Base-by-base conservation (phyloP, 2,329 filamentous ascomycete genomes). In the Colletotrichum sp. region DNA sequence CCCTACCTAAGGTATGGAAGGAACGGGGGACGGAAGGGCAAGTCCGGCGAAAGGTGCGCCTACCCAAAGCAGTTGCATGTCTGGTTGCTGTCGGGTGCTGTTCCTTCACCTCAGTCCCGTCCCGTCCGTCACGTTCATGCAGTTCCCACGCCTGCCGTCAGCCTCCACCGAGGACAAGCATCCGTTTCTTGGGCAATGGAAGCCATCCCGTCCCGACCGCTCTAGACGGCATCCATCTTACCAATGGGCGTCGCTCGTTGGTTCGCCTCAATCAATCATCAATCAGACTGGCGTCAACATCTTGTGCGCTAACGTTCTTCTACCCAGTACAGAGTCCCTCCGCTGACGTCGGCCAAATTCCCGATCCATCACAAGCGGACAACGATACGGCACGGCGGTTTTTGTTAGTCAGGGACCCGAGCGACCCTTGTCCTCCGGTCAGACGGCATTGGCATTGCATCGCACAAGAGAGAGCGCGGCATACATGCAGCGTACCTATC, bases 331-430 rank as follows among this genome's bases (percentile, higher is more conserved):
- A 68, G 24, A n/a, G 43, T 62, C 29, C 59, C 57, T 66, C 57
- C 63, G 57, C 71, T 73, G 71, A 73, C 71, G 71, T 71, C 71
- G 68, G 27, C n/a, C 68, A 51, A 34, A 63, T 71, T 73, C 71
- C 68, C 34, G n/a, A 24, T 51, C 36, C 55, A n/a, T 27, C 59
- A 47, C 43, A 21, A 58, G 66, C 27, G 63, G 51, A 31, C 36
- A 64, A 38, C 38, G 31, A 47, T 47, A 47, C 43, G 43, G 43
- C 43, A 47, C n/a, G 43, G 43, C 38, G 51, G 34, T 71, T 13
- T 51, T 55, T 66, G 29, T 51, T 66, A 70, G 71, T 57, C 67
- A 66, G 61, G 71, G 31, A 47, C 61, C 61, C n/a, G 66, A 66
- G 63, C 29, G 31, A 36, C 29, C 71, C 34, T 31, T 13, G 59